These are phyloP conservation scores for Epichloe coenophiala DNA, from an alignment of 2,329 filamentous ascomycete species.

Conservation along the genomic window DNA sequence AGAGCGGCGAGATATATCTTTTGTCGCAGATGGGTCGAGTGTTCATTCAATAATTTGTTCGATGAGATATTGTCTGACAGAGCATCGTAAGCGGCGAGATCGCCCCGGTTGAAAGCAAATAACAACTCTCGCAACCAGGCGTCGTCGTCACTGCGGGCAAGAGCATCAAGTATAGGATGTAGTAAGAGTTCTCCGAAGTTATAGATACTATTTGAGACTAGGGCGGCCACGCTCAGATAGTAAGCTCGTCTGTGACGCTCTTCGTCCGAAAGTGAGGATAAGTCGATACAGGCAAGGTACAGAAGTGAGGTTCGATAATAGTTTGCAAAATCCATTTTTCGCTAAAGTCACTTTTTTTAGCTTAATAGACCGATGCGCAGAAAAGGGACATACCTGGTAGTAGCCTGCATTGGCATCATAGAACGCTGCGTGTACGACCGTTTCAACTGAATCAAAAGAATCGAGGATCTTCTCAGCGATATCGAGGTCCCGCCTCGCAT, in stretches of 20 bases:
- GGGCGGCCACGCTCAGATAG: conserved; percentile 80
- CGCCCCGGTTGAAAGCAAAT: conserved; percentile 93
- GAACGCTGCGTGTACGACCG: conserved; percentile 87
- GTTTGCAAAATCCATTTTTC: conserved; percentile 81
- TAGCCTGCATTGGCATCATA: conserved; percentile 93
- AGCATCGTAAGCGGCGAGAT: conserved; percentile 74
- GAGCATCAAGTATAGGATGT: conserved; percentile 84
- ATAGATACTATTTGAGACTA: conserved; percentile 93
- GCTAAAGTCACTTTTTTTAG: conserved; percentile 13
- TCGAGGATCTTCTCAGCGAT: conserved; percentile 80
- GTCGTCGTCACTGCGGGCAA: conserved; percentile 55
- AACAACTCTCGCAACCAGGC: conserved; percentile 90
- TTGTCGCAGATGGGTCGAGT: conserved; percentile 77
- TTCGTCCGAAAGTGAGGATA: conserved; percentile 55
- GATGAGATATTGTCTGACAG: conserved; percentile 69
- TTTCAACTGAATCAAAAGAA: conserved; percentile 87
- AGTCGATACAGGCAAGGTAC: conserved; percentile 90
- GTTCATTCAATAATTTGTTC: conserved; percentile 64
- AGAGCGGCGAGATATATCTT: conserved; percentile 96
- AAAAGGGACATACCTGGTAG: conserved; percentile 49
- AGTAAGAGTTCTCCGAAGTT: conserved; percentile 98
- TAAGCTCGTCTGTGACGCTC: conserved; percentile 79
- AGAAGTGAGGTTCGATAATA: conserved; percentile 97
- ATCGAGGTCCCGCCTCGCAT: conserved; percentile 75
- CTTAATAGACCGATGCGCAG: too few species aligned